A percentile compares a stretch with the other conserved stretches of the same genome.
Conservation (phyloP, 148 eudicot genomes). For the Pharnaceum exiguum region DNA sequence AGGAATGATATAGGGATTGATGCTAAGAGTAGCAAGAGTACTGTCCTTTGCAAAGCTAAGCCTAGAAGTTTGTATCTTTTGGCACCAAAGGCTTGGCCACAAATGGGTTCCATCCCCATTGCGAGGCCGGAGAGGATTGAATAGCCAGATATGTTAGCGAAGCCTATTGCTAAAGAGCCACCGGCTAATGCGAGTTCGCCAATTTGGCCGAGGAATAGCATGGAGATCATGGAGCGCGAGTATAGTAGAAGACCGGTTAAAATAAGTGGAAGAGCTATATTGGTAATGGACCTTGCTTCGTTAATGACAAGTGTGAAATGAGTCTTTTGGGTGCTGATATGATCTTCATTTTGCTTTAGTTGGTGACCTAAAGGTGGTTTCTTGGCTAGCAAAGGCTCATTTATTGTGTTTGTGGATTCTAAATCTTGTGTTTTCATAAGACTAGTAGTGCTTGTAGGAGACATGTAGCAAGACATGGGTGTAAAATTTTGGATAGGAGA, state of each 20-base stretch:
- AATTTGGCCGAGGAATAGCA: slow-evolving; percentile 64
- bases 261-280: slow-evolving; percentile 52
- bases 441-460: slow-evolving; percentile 6
- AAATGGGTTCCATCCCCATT: slow-evolving; percentile 86
- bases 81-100: slow-evolving; percentile 80
- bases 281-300: slow-evolving; percentile 43
- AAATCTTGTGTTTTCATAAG: slow-evolving; percentile 4
- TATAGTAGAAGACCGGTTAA: slow-evolving; percentile 60
- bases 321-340: slow-evolving; percentile 16
- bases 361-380: slow-evolving; percentile 13
- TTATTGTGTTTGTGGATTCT: neutral
- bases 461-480: slow-evolving; percentile 27
- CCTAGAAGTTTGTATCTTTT: slow-evolving; percentile 55
- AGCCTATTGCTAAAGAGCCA: slow-evolving; percentile 67
- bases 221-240: slow-evolving; percentile 70
- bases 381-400: slow-evolving; percentile 23
- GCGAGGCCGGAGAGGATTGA: slow-evolving; percentile 75
- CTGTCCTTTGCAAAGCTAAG: slow-evolving; percentile 48
- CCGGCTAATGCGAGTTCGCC: slow-evolving; percentile 65
- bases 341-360: slow-evolving; percentile 16
- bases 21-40: slow-evolving; percentile 42
- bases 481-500: neutral
- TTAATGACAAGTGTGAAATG: slow-evolving; percentile 29
- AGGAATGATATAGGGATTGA: slow-evolving; percentile 59
- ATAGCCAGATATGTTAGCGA: slow-evolving; percentile 81